These are phyloP conservation scores for Dimocarpus longan DNA, from an alignment of 345 rosid species.

Conservation along the genomic window DNA sequence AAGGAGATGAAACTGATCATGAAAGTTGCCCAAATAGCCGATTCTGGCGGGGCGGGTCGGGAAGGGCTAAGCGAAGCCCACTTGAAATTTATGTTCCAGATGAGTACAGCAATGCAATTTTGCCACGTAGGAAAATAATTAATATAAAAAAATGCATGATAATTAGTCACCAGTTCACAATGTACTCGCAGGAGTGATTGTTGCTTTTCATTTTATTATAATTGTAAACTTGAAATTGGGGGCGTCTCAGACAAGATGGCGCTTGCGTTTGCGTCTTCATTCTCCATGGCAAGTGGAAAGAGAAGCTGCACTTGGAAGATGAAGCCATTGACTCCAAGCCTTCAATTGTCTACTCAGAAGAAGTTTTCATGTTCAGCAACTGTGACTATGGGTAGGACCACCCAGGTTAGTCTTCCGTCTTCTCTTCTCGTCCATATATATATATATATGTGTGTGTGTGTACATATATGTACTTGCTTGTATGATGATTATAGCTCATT, in stretches of 20 bases:
- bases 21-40: background rate
- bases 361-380: constrained; percentile 47
- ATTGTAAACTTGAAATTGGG: background rate
- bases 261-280: constrained; percentile 46
- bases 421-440: background rate
- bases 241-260: constrained; percentile 32
- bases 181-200: background rate
- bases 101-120: background rate
- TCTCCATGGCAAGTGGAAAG: constrained; percentile 33
- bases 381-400: constrained; percentile 37
- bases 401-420: constrained; percentile 42
- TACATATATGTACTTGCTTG: no score
- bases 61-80: background rate
- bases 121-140: constrained; percentile 10
- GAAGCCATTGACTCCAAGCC: constrained; percentile 29
- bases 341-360: constrained; percentile 16
- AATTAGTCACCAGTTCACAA: background rate
- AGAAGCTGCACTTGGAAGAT: constrained; percentile 22
- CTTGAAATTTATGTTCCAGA: background rate
- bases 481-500: constrained; percentile 15
- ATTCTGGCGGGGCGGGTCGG: background rate
- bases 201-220: background rate
- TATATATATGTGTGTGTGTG: background rate
- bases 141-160: background rate
- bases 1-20: background rate